Evolutionary conservation across 768 basidiomycete species (phyloP), one percentile per base, ranked within the genome.

Genomic region (Porphyrellus cyaneotinctus): DNA sequence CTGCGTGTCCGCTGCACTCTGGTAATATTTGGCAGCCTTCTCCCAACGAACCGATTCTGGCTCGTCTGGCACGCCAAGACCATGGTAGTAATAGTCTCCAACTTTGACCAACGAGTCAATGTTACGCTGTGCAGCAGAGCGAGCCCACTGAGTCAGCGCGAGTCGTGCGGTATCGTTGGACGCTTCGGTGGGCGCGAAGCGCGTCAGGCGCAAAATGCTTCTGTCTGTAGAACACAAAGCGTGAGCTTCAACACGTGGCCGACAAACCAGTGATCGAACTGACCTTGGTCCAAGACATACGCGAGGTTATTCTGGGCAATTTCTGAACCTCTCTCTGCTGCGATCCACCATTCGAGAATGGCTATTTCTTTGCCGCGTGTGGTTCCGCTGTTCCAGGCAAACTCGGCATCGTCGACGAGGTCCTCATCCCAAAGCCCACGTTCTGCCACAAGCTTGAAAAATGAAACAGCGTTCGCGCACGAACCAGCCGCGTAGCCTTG

Each of bases 71-170:
- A 92, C 84, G 12, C 91, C 93, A 5, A 94, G 77, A 0, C 93
- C 93, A 57, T 91, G 85, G 63, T 91, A 97, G 70, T 95, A 95
- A 67, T 97, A 97, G 67, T 99, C 97, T 35, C 93, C 97, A 6
- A 97, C 94, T 77, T 97, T 99, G 56, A 99, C 93, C 52, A 98
- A 77, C 12, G 97, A 88, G 64, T 99, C 97, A n/a, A 97, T 79
- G 62, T 99, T 95, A 49, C 87, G 84, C 67, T 99, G 97, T 2
- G 82, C 84, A 10, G 95, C 94, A 4, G 95, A 94, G 14, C 97
- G 84, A 24, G 85, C 91, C 95, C 95, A 99, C 63, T 95, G 91
- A 0, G 87, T 89, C 45, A 99, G 73, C 0, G 93, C 95, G 9
- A 91, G 76, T 37, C 80, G 77, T 4, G 92, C 93, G 5, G 89